Base-by-base conservation (phyloP, 805 yeast species). In the Hagleromyces aurorensis region DNA sequence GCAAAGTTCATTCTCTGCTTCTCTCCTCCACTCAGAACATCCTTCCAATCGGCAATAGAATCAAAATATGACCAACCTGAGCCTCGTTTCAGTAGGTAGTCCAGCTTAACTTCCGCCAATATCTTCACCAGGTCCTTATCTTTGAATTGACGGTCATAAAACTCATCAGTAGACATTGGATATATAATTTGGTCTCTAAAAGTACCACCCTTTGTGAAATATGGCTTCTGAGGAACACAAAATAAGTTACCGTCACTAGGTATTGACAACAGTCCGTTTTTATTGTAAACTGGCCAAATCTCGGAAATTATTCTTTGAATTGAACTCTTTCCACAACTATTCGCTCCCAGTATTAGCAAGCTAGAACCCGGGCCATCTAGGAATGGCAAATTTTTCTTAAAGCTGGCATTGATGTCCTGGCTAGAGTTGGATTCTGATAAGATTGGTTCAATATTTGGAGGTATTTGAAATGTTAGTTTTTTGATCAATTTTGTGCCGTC, bases 21-120 rank as follows among this genome's bases (percentile, higher is more conserved):
- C 55, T 86, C 96, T 34, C 96, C 96, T n/a, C 96, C 96, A 57
- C 91, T 79, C 41, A 86, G 68, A n/a, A 86, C 79, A 51, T 81
- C 93, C 48, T 78, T 78, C 96, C 96, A 86, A 42, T 77, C 84
- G 36, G 78, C 68, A 7, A 57, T 44, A 4, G 65, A 50, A 39
- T 66, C 61, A 18, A 65, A 52, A 38, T 61, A 62, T 20, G 57
- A 57, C 58, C 68, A 57, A 7, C 76, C 76, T 12, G 59, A 62
- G 32, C 61, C 72, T 51, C 96, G 70, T 32, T 74, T 75, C 25
- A 84, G 65, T 29, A 87, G 64, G 55, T 87, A 86, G 18, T 79
- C 94, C 37, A 87, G 64, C 37, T 80, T 79, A 21, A 87, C 96
- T 45, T 78, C 82, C 28, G 71, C 62, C 43, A 87, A 62, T 25